Percentiles rank a stretch among this genome's conserved stretches.
Evolutionary conservation across 2,329 filamentous ascomycete genomes (phyloP).

Genomic region (Monilinia polystroma): DNA sequence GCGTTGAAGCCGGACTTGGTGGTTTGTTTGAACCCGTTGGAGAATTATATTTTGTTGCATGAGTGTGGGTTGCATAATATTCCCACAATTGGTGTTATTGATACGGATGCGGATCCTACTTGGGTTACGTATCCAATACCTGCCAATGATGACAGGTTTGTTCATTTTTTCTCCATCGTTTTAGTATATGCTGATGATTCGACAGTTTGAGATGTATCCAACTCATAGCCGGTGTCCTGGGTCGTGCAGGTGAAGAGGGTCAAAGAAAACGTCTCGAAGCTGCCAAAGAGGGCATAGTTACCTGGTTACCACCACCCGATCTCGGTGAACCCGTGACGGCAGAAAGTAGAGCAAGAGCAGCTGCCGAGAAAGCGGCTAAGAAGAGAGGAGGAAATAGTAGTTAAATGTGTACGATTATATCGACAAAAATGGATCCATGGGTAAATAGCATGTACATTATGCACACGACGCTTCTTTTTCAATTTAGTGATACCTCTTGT

Average conservation of each 20-base stretch:
- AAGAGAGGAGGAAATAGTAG: not conserved
- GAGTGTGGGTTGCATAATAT: conserved; percentile 87
- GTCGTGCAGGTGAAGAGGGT: conserved; percentile 78
- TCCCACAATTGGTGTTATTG: conserved; percentile 90
- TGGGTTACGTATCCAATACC: conserved; percentile 97
- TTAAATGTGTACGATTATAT: conserved; percentile 6
- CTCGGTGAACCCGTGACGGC: conserved; percentile 32
- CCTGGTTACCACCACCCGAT: conserved; percentile 52
- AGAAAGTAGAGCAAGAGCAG: conserved; percentile 19
- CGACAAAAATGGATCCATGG: not conserved
- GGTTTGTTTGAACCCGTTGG: conserved; percentile 85
- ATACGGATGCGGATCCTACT: conserved; percentile 88
- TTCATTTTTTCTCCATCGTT: conserved; percentile 22
- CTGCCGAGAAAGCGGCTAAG: not conserved
- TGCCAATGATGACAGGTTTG: conserved; percentile 89
- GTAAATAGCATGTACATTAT: not conserved
- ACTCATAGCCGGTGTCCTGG: conserved; percentile 81
- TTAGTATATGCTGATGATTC: conserved; percentile 33
- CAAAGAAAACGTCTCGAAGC: conserved; percentile 63
- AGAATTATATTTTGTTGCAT: conserved; percentile 87
- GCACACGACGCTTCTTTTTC: too few relatives aligned
- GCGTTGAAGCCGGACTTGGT: conserved; percentile 85
- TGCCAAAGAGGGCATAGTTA: conserved; percentile 61
- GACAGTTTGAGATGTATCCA: conserved; percentile 74
- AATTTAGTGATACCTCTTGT: too few relatives aligned